phyloP scores from a whole-genome alignment of 2,329 filamentous ascomycete species.

The Ciborinia camelliae region DNA sequence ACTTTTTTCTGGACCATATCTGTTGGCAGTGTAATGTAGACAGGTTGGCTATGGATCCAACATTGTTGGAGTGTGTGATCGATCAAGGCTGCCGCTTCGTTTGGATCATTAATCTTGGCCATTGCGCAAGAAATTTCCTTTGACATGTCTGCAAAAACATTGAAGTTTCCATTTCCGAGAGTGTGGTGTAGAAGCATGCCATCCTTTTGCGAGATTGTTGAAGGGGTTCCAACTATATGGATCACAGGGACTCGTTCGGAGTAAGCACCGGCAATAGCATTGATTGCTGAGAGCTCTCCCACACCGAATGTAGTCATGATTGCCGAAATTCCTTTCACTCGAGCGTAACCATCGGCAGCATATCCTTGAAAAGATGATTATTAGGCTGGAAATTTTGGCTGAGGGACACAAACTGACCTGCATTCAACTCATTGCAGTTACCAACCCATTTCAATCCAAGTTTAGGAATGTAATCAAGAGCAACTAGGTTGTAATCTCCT shows the following conservation, averaged over 20 bases:
- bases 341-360: constrained; percentile 76
- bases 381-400: background rate
- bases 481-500: constrained; percentile 69
- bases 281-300: constrained; percentile 69
- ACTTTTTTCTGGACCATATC: constrained; percentile 77
- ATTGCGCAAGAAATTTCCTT: constrained; percentile 66
- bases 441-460: constrained; percentile 61
- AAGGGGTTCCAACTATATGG: constrained; percentile 56
- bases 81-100: constrained; percentile 69
- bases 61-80: constrained; percentile 75
- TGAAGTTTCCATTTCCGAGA: constrained; percentile 74
- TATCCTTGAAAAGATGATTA: constrained; percentile 50
- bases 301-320: constrained; percentile 75
- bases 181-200: constrained; percentile 62
- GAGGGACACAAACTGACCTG: constrained; percentile 45
- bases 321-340: constrained; percentile 67
- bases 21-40: constrained; percentile 80
- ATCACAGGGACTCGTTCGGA: constrained; percentile 70
- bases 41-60: constrained; percentile 69
- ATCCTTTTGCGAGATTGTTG: constrained; percentile 46
- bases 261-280: constrained; percentile 70
- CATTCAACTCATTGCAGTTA: constrained; percentile 71
- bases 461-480: constrained; percentile 62
- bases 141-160: constrained; percentile 79
- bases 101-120: constrained; percentile 65